A percentile compares a stretch with the other conserved stretches of the same genome.
These are phyloP conservation scores for Rhinocladiella similis DNA, from an alignment of 2,329 filamentous ascomycete genomes.

Conservation along the genomic window DNA sequence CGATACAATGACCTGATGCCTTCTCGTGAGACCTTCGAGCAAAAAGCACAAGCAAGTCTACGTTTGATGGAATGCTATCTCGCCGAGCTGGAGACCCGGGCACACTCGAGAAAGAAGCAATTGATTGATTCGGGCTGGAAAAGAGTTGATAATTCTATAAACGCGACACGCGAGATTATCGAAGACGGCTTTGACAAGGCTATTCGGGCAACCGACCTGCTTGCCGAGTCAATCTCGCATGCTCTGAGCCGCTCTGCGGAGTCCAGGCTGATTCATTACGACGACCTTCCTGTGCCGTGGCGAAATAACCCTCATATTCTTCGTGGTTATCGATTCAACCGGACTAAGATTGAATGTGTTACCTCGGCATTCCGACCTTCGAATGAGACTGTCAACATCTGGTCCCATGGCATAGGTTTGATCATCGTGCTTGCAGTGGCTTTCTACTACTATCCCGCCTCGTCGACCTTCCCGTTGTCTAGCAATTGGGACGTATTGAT, in stretches of 20 bases:
- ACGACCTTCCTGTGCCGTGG: constrained; percentile 90
- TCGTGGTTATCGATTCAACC: constrained; percentile 88
- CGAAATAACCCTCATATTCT: constrained; percentile 91
- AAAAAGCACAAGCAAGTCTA: constrained; percentile 86
- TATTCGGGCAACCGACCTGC: constrained; percentile 74
- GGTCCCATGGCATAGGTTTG: constrained; percentile 91
- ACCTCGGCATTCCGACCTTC: constrained; percentile 79
- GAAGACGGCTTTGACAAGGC: constrained; percentile 81
- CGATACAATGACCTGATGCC: constrained; percentile 84
- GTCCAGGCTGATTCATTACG: constrained; percentile 80
- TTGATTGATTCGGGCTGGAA: constrained; percentile 77
- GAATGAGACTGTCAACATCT: constrained; percentile 97
- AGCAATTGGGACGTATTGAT: constrained; percentile 88
- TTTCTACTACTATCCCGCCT: constrained; percentile 93
- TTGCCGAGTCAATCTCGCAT: constrained; percentile 81
- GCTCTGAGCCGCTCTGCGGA: constrained; percentile 75
- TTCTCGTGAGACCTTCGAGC: constrained; percentile 82
- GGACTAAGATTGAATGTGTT: constrained; percentile 86
- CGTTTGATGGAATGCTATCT: constrained; percentile 83
- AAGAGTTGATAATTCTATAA: constrained; percentile 76
- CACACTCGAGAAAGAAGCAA: constrained; percentile 75
- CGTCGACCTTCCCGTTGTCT: constrained; percentile 80
- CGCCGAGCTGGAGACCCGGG: constrained; percentile 78
- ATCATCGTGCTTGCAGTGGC: constrained; percentile 83
- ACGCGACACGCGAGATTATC: constrained; percentile 71